Evolutionary conservation across 1,139 yeast species (phyloP).

Genomic region (Yamadazyma dendronema): DNA sequence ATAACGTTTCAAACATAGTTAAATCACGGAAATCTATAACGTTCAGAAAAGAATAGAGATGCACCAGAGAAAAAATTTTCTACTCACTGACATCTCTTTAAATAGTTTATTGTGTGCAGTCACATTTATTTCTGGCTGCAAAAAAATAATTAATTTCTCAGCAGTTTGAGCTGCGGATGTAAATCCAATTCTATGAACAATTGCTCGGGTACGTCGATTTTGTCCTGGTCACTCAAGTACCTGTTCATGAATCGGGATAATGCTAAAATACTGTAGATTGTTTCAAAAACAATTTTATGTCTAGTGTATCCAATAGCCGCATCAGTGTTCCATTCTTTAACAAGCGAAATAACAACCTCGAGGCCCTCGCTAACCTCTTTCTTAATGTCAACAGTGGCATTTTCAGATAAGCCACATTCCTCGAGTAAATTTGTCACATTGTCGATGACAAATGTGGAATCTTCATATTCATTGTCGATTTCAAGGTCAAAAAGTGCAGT

Average conservation of each 20-base stretch:
- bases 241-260: not conserved
- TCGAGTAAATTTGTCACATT: not conserved
- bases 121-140: slow-evolving; percentile 3
- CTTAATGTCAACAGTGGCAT: not conserved
- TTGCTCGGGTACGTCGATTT: too few relatives aligned
- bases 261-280: slow-evolving; percentile 1
- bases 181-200: too few relatives aligned
- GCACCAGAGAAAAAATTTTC: not conserved
- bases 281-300: slow-evolving; percentile 3
- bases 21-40: too few relatives aligned
- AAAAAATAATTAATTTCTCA: slow-evolving; percentile 2
- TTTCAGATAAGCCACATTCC: not conserved
- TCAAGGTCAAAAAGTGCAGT: slow-evolving; percentile 32
- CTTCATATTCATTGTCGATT: slow-evolving; percentile 27
- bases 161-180: too few relatives aligned
- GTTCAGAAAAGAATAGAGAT: not conserved
- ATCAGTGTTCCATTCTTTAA: slow-evolving; percentile 1
- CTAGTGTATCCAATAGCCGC: slow-evolving; percentile 6
- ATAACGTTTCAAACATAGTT: not conserved
- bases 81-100: not conserved
- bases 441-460: slow-evolving; percentile 15
- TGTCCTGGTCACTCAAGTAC: too few relatives aligned
- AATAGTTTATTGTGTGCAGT: not conserved
- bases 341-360: slow-evolving; percentile 1
- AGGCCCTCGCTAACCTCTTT: not conserved